Base-by-base conservation (phyloP, 305 asterid species). In the Andrographis paniculata region DNA sequence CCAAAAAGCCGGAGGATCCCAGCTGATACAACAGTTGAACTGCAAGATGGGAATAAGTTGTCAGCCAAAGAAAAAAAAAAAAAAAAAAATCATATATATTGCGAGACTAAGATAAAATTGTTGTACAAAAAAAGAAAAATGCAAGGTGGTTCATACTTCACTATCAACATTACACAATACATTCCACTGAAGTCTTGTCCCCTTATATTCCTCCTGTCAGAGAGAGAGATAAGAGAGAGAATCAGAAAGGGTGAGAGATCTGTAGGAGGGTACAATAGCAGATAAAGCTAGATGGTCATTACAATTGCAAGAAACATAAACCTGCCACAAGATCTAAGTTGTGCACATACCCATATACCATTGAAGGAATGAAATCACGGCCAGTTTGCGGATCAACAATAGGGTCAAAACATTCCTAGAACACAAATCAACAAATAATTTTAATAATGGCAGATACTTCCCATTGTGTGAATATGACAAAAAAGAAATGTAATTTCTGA, bases 151-250 rank as follows among this genome's bases (percentile, higher is more conserved):
- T 50, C 63, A 14, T 72, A 78, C 80, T 78, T 72, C 42, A 72
- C 70, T 14, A 72, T 72, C 63, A 78, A 57, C 56, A 78, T 60
- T 18, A 79, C 76, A 30, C 87, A 78, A 59, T 72, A 66, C 72
- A 78, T 67, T 68, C 87, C 87, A 43, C 82, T 55, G 20, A 78
- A 74, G 68, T 78, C 87, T 45, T 72, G 82, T 23, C 82, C 82
- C 49, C 77, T 60, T 43, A 74, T 66, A 42, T 66, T 77, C 77
- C 79, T 59, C 53, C 87, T 74, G 71, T 48, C 52, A 42, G n/a
- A 31, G 8, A 52, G 24, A 15, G 1, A 22, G 17, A 31, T 0
- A 49, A 18, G n/a, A n/a, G n/a, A n/a, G n/a, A n/a, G 19, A 4
- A 45, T 33, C 1, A 22, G 31, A 10, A 33, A 38, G 14, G 9